phyloP scores from a whole-genome alignment of 208 protist genomes.

The Leishmania martiniquensis region DNA sequence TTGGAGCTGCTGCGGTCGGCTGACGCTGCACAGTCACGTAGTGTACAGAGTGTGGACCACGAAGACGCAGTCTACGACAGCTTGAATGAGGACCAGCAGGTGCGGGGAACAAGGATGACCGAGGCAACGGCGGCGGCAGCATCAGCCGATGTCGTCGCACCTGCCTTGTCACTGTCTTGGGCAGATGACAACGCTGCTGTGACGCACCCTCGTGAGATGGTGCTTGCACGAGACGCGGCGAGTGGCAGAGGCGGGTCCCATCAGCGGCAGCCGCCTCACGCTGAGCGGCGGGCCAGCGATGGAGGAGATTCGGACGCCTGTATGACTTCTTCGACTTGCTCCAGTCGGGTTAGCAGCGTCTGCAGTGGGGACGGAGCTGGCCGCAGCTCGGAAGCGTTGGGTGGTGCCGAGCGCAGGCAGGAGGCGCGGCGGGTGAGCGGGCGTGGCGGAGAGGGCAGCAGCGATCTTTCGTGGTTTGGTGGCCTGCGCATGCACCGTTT shows the following conservation, averaged over 20 bases:
- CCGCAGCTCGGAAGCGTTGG: background rate
- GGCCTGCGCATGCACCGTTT: background rate
- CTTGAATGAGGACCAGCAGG: background rate
- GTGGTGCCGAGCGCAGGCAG: background rate
- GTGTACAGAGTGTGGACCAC: background rate
- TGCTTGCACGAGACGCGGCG: no score
- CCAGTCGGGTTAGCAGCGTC: background rate
- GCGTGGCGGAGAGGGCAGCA: constrained; percentile 6
- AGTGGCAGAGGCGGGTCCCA: background rate
- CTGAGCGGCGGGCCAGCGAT: background rate
- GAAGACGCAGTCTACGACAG: background rate
- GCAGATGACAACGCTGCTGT: background rate
- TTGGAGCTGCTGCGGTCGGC: constrained; percentile 9
- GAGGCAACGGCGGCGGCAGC: background rate
- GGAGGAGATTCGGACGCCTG: background rate
- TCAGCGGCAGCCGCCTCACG: background rate
- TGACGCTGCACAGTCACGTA: background rate
- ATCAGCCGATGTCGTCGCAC: background rate
- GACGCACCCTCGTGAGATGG: background rate
- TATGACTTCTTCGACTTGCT: background rate
- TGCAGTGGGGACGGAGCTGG: background rate
- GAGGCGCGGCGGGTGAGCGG: no score
- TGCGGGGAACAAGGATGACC: background rate
- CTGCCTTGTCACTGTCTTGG: background rate
- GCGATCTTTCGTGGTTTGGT: constrained; percentile 17